Conservation (phyloP, 345 rosid genomes). For the Moringa oleifera region DNA sequence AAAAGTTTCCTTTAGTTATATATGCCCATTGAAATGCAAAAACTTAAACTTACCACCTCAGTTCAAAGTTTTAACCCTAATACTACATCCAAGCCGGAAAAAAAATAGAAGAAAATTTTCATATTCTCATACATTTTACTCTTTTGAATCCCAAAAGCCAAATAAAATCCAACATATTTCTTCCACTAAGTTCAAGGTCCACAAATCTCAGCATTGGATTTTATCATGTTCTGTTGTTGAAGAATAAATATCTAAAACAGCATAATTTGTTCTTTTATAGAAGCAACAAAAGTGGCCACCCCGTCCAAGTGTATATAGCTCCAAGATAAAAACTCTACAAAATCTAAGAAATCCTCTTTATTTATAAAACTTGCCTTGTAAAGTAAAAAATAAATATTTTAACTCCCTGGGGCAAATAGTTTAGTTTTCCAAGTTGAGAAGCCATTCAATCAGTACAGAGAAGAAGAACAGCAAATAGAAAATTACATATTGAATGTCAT, state of each 20-base stretch:
- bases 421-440: not conserved
- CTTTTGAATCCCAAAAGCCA: not conserved
- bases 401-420: not conserved
- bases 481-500: too few relatives aligned
- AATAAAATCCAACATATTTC: not conserved
- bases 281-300: not conserved
- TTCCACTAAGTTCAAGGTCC: too few relatives aligned
- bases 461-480: too few relatives aligned
- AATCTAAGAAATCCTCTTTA: not conserved
- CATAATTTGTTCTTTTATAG: not conserved
- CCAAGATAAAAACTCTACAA: too few relatives aligned
- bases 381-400: not conserved
- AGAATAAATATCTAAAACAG: too few relatives aligned
- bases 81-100: not conserved
- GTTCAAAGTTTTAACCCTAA: not conserved
- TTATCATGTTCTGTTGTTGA: too few relatives aligned
- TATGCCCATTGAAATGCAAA: not conserved
- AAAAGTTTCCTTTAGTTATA: not conserved
- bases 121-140: not conserved
- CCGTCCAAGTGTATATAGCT: too few relatives aligned
- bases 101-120: too few relatives aligned
- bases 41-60: not conserved
- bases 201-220: not conserved
- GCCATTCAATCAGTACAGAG: not conserved
- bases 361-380: not conserved